These are phyloP conservation scores for Papiliotrema nemorosa DNA, from an alignment of 1,284 basidiomycete genomes.

Conservation along the genomic window DNA sequence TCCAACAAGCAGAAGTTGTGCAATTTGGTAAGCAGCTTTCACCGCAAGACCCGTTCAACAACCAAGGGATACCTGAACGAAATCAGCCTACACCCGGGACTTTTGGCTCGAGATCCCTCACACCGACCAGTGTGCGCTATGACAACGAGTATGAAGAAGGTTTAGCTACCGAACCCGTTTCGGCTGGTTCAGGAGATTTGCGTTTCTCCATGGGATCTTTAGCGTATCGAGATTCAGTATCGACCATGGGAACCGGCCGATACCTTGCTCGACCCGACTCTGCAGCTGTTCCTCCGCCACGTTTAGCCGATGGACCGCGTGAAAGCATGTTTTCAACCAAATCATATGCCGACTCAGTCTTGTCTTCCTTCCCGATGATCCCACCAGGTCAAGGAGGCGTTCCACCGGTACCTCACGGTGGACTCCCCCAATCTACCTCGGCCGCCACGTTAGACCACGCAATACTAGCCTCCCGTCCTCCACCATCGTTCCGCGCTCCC, in stretches of 20 bases:
- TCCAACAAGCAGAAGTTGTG: slow-evolving; percentile 49
- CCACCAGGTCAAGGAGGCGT: slow-evolving; percentile 22
- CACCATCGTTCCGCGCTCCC: slow-evolving; percentile 9
- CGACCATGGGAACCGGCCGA: slow-evolving; percentile 36
- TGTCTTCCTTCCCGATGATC: slow-evolving; percentile 45
- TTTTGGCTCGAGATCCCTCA: slow-evolving; percentile 9
- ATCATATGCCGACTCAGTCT: slow-evolving; percentile 40
- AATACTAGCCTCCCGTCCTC: slow-evolving; percentile 9
- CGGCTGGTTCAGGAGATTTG: slow-evolving; percentile 29
- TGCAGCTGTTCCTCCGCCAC: slow-evolving; percentile 2
- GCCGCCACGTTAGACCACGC: slow-evolving; percentile 23
- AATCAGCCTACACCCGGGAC: slow-evolving; percentile 2
- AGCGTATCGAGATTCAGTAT: slow-evolving; percentile 35
- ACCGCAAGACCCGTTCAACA: neutral
- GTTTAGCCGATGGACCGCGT: slow-evolving; percentile 3
- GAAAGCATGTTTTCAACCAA: slow-evolving; percentile 26
- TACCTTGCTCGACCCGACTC: slow-evolving; percentile 24
- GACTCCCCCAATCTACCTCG: slow-evolving; percentile 27
- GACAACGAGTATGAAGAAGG: slow-evolving; percentile 25
- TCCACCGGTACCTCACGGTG: slow-evolving; percentile 1
- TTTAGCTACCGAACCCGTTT: slow-evolving; percentile 10
- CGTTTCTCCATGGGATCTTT: slow-evolving; percentile 49
- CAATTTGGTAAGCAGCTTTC: slow-evolving; percentile 25
- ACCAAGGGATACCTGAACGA: neutral
- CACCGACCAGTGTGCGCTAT: slow-evolving; percentile 17